phyloP scores from a whole-genome alignment of 306 rosid species.

The Rosa rugosa region DNA sequence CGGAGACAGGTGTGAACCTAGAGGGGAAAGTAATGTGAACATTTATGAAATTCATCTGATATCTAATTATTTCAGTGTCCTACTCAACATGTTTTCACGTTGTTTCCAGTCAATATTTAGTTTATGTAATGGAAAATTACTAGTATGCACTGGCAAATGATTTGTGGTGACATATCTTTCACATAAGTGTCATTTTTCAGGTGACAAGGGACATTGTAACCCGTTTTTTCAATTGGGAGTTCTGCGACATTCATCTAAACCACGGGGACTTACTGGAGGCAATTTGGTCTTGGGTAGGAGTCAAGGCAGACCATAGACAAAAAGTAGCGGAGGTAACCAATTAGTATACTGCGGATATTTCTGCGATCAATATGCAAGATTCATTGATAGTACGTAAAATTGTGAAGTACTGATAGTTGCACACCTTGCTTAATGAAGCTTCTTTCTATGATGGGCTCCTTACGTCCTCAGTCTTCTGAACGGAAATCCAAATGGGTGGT shows the following conservation, averaged over 20 bases:
- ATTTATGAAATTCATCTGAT: background rate
- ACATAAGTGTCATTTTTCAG: constrained; percentile 40
- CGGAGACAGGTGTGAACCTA: background rate
- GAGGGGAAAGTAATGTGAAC: background rate
- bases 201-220: constrained; percentile 79
- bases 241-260: constrained; percentile 87
- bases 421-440: constrained; percentile 56
- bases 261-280: constrained; percentile 82
- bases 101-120: background rate
- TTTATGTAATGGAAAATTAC: background rate
- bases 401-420: constrained; percentile 25
- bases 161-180: background rate
- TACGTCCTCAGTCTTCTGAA: constrained; percentile 89
- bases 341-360: constrained; percentile 23
- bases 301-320: constrained; percentile 70
- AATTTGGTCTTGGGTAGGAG: constrained; percentile 97
- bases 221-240: constrained; percentile 52
- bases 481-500: constrained; percentile 89
- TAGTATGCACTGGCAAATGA: constrained; percentile 9
- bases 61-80: background rate
- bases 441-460: constrained; percentile 87
- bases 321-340: constrained; percentile 93
- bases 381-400: background rate
- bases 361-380: background rate
- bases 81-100: background rate